Evolutionary conservation across 129 eudicot species (phyloP).

Genomic region (Smallanthus sonchifolius): DNA sequence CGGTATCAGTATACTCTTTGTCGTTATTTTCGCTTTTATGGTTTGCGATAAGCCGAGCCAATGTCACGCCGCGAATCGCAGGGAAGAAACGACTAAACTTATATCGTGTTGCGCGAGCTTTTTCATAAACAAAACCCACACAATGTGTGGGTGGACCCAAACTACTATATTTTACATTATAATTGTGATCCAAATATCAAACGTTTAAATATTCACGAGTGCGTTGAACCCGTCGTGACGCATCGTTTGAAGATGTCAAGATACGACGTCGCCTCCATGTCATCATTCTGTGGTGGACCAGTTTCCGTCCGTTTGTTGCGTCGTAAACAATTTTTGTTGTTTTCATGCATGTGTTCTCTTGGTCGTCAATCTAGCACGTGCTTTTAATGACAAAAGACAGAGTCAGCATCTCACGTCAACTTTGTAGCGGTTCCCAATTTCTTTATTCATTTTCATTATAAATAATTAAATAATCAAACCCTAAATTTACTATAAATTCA

Average conservation of each 20-base stretch:
- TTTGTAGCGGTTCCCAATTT: not conserved
- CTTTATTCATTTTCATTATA: not conserved
- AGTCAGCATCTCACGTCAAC: constrained; percentile 7
- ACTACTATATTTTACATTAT: no score
- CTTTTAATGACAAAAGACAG: not conserved
- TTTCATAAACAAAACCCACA: no score
- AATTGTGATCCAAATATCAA: no score
- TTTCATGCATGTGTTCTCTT: not conserved
- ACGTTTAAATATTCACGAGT: no score
- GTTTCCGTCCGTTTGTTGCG: not conserved
- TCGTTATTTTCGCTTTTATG: no score
- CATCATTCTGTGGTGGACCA: not conserved
- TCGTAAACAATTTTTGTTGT: not conserved
- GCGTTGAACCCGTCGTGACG: no score
- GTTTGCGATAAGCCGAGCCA: no score
- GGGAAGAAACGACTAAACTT: no score
- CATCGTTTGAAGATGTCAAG: not conserved
- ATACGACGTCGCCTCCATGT: not conserved
- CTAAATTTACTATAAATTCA: not conserved
- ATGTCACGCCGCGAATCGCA: no score
- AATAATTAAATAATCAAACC: not conserved
- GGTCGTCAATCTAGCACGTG: not conserved
- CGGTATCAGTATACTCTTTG: no score
- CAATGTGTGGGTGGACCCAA: no score
- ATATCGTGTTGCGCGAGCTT: no score